These are phyloP conservation scores for Nelumbo lutea DNA, from an alignment of 164 flowering plant genomes.

Conservation along the genomic window DNA sequence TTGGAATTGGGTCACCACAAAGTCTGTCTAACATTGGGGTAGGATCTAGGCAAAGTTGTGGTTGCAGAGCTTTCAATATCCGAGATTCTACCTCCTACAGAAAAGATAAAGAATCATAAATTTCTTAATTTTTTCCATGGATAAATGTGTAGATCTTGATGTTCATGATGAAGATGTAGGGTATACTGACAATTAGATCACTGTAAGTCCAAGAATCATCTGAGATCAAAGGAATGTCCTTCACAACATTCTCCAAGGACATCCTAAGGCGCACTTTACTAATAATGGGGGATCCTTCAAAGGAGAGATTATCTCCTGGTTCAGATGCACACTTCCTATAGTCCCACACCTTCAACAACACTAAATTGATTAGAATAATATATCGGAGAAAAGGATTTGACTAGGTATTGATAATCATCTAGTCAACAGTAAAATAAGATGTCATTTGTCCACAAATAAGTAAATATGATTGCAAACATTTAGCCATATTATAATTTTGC, in stretches of 20 bases:
- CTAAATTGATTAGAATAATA: slow-evolving; percentile 2
- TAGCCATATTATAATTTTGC: too few species aligned
- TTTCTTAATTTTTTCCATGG: slow-evolving; percentile 1
- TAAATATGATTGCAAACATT: not conserved
- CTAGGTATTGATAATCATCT: not conserved
- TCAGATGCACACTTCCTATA: slow-evolving; percentile 51
- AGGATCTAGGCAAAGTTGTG: slow-evolving; percentile 82
- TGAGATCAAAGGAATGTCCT: slow-evolving; percentile 80
- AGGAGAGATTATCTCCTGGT: slow-evolving; percentile 30
- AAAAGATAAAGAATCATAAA: not conserved
- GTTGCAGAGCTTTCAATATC: slow-evolving; percentile 82
- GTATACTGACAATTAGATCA: slow-evolving; percentile 76
- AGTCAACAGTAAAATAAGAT: not conserved
- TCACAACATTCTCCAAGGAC: slow-evolving; percentile 91
- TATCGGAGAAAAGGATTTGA: not conserved
- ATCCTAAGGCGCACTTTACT: slow-evolving; percentile 64
- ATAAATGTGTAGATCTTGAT: not conserved
- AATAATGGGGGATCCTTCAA: slow-evolving; percentile 37
- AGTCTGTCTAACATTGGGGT: slow-evolving; percentile 79
- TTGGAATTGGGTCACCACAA: slow-evolving; percentile 32
- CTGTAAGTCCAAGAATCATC: slow-evolving; percentile 90
- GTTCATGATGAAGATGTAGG: slow-evolving; percentile 1
- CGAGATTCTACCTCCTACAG: slow-evolving; percentile 89
- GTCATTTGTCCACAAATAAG: not conserved
- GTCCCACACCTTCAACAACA: slow-evolving; percentile 67